These are phyloP conservation scores for Ailanthus altissimus DNA, from an alignment of 345 rosid species.

Conservation along the genomic window DNA sequence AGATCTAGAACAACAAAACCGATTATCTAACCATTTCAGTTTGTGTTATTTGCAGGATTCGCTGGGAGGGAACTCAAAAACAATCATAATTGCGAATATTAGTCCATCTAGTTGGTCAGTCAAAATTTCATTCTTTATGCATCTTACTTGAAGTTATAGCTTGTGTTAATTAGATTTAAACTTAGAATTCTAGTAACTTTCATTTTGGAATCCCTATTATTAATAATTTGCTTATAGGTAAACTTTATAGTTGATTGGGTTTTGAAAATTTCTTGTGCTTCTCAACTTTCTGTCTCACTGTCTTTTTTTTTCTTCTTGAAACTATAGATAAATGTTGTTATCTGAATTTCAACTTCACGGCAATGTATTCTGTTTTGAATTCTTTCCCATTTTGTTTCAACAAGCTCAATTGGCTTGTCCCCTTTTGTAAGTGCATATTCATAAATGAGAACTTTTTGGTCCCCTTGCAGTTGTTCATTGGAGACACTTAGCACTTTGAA, in stretches of 20 bases:
- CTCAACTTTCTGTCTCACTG: neutral
- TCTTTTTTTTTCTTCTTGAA: neutral
- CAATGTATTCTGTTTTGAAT: neutral
- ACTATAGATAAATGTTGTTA: neutral
- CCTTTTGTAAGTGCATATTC: neutral
- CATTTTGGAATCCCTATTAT: neutral
- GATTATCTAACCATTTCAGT: conserved; percentile 4
- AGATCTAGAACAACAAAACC: neutral
- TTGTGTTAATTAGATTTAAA: neutral
- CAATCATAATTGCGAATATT: conserved; percentile 92
- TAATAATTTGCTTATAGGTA: neutral
- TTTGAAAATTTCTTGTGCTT: neutral
- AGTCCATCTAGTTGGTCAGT: conserved; percentile 91
- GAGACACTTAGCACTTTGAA: conserved; percentile 97
- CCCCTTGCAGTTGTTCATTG: conserved; percentile 71
- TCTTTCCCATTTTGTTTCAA: neutral
- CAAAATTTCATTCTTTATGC: conserved; percentile 6
- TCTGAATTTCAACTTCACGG: neutral
- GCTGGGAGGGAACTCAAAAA: conserved; percentile 95
- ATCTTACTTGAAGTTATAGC: neutral
- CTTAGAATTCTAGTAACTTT: neutral
- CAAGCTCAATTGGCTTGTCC: neutral
- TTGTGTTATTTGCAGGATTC: conserved; percentile 66
- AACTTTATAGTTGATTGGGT: neutral
- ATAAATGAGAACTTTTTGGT: conserved; percentile 21